Conservation (phyloP, 2,329 filamentous ascomycete species). For the Xylariaceae sp. region DNA sequence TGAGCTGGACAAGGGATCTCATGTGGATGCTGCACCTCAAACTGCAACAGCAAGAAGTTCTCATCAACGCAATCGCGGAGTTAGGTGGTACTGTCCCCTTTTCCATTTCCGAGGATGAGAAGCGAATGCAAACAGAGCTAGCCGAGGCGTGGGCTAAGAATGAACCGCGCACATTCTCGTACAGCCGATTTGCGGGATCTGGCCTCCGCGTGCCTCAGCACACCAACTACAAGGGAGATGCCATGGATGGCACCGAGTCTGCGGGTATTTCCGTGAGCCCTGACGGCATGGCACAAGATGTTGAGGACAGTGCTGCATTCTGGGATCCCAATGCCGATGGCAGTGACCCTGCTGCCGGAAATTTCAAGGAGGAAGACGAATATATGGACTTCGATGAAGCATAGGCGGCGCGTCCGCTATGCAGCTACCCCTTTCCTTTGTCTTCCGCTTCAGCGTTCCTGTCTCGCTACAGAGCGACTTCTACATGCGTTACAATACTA, state of each 20-base stretch:
- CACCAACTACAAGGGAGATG: constrained; percentile 84
- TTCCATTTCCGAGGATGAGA: constrained; percentile 83
- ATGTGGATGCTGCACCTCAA: constrained; percentile 96
- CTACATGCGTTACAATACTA: constrained; percentile 12
- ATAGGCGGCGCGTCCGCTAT: constrained; percentile 1
- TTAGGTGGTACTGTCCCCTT: constrained; percentile 74
- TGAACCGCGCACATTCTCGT: constrained; percentile 68
- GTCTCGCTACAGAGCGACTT: constrained; percentile 9
- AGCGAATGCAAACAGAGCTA: constrained; percentile 90
- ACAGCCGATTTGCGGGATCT: constrained; percentile 76
- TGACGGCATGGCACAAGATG: constrained; percentile 41
- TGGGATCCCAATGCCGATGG: constrained; percentile 69
- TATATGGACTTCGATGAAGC: constrained; percentile 40
- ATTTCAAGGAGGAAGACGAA: constrained; percentile 93
- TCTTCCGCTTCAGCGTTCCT: constrained; percentile 16
- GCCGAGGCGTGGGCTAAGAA: constrained; percentile 82
- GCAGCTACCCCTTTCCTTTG: constrained; percentile 6
- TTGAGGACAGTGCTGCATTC: constrained; percentile 50
- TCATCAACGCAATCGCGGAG: constrained; percentile 67
- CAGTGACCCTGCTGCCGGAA: constrained; percentile 59
- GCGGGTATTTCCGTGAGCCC: constrained; percentile 51
- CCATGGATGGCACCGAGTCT: constrained; percentile 48
- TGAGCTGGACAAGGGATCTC: constrained; percentile 93
- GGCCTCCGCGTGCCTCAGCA: constrained; percentile 88
- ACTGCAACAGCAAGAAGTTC: constrained; percentile 80